Evolutionary conservation across 2,329 filamentous ascomycete genomes (phyloP).

Genomic region (Dactylellina cionopaga): DNA sequence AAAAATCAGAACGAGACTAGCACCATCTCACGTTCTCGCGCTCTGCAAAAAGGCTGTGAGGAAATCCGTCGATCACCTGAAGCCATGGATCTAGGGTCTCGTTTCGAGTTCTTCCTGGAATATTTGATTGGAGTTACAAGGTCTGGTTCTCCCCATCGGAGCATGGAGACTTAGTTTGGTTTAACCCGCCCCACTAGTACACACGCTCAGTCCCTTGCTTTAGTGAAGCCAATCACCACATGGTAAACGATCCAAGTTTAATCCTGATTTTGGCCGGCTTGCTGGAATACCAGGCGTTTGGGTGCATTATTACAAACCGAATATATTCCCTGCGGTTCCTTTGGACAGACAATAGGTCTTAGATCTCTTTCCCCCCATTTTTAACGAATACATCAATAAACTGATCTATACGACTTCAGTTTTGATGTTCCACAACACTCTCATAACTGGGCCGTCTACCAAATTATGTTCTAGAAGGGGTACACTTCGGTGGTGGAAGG

Average conservation of each 20-base stretch:
- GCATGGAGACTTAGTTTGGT: background rate
- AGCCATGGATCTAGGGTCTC: constrained; percentile 13
- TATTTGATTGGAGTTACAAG: constrained; percentile 16
- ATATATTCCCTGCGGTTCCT: constrained; percentile 14
- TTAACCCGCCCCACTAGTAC: constrained; percentile 17
- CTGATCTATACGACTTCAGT: background rate
- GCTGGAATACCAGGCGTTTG: background rate
- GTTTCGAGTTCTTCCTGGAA: constrained; percentile 7
- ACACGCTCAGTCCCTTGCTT: constrained; percentile 17
- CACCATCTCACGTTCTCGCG: background rate
- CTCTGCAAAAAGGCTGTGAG: background rate
- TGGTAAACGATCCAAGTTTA: background rate
- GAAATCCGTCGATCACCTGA: background rate
- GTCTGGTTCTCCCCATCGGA: background rate
- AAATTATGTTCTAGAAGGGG: constrained; percentile 17
- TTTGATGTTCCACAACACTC: constrained; percentile 5
- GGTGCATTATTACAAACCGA: constrained; percentile 1
- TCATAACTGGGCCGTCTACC: background rate
- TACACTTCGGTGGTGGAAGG: constrained; percentile 19
- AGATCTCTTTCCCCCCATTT: background rate
- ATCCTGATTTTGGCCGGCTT: background rate
- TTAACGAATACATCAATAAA: no score
- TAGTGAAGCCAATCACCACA: background rate
- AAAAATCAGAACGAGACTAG: no score
- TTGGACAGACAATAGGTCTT: background rate